Evolutionary conservation across 2,329 filamentous ascomycete species (phyloP).

Genomic region (Cladosporium oxysporum): DNA sequence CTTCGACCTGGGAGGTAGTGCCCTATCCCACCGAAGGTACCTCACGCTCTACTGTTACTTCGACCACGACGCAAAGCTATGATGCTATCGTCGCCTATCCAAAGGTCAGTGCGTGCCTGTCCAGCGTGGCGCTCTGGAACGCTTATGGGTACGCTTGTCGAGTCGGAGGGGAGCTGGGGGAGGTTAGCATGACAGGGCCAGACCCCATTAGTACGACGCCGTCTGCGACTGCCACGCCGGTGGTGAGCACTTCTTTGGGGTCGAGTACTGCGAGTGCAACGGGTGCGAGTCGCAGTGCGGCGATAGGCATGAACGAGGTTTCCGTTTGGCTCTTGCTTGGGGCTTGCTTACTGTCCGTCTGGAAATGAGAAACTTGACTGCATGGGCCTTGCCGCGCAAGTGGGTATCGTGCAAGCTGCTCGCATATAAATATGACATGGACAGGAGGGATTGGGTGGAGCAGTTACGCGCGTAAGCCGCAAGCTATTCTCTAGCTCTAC

Average conservation of each 20-base stretch:
- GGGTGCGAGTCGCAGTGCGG: background rate
- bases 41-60: background rate
- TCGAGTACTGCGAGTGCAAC: background rate
- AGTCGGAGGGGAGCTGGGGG: constrained; percentile 4
- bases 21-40: constrained; percentile 11
- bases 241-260: background rate
- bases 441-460: background rate
- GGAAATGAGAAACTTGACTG: background rate
- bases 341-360: background rate
- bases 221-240: background rate
- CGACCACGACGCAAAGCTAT: background rate
- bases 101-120: constrained; percentile 8
- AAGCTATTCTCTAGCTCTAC: background rate
- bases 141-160: background rate
- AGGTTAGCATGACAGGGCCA: background rate
- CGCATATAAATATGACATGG: too few species aligned
- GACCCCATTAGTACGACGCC: background rate
- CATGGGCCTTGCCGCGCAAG: background rate
- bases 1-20: background rate
- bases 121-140: constrained; percentile 12
- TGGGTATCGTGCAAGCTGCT: too few species aligned
- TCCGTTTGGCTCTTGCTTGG: background rate
- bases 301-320: background rate
- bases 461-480: background rate
- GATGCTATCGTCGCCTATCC: constrained; percentile 1